A percentile compares a stretch with the other conserved stretches of the same genome.
phyloP scores from a whole-genome alignment of 495 filamentous ascomycete genomes.

The Bryoglossum gracile region DNA sequence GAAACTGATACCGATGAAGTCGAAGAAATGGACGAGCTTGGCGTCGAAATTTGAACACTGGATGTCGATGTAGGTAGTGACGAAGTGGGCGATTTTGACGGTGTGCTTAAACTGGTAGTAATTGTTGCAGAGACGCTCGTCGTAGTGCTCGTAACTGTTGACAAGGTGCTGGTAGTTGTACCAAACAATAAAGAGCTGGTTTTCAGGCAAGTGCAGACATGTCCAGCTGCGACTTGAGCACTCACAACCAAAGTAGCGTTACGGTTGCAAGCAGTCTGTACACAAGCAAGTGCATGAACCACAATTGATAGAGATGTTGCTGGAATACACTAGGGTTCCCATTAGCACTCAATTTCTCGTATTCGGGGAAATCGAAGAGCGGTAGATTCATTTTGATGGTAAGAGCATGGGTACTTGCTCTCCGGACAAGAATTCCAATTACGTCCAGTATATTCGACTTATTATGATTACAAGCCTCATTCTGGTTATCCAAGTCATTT shows the following conservation, averaged over 20 bases:
- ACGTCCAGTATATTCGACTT: no score
- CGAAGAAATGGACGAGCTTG: background rate
- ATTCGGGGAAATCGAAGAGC: no score
- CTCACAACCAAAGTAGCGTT: background rate
- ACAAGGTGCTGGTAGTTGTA: background rate
- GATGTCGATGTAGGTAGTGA: background rate
- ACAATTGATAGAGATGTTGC: background rate
- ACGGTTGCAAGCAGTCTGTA: background rate
- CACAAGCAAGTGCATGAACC: background rate
- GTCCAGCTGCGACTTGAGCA: background rate
- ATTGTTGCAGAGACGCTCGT: background rate
- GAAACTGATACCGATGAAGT: background rate
- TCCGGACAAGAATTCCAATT: no score
- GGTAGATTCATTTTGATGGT: no score
- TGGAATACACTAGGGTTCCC: background rate
- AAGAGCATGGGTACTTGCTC: no score
- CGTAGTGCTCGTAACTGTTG: background rate
- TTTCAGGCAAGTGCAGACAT: background rate
- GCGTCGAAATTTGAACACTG: no score
- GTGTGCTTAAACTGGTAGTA: background rate
- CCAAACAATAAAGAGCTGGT: background rate
- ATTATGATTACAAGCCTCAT: no score
- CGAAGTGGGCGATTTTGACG: background rate
- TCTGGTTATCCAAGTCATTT: no score
- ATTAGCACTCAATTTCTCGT: background rate